Evolutionary conservation across 306 rosid species (phyloP), one percentile per base, ranked within the genome.

Genomic region (Malus orientalis): DNA sequence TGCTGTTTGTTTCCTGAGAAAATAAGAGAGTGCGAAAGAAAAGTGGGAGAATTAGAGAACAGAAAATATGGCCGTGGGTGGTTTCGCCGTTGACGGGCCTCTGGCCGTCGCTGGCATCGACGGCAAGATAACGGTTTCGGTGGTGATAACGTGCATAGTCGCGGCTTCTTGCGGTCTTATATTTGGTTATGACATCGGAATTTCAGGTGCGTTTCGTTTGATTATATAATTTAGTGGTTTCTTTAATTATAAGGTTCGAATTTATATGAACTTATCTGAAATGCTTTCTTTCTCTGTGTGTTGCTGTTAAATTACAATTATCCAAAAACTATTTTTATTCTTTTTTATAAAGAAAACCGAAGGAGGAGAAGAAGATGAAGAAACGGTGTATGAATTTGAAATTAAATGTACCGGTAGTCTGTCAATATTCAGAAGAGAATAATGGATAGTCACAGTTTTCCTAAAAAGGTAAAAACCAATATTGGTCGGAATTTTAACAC

Each of bases 111-210:
- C 3, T 20, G 64, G 57, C 73, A 63, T 81, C 65, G 68, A 76
- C 23, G 86, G 89, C 73, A 87, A 79, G 86, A 75, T 89, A 11
- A 91, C 93, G 4, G 62, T 65, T 65, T 79, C 91, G 1, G 88
- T 91, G 51, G 57, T 91, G 15, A 76, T 89, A 63, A 85, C 91
- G 3, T 88, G 96, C 86, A 67, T 88, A 53, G 96, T 90, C 23
- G 96, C 93, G 60, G 93, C 91, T 2, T 85, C 96, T 5, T 74
- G 90, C 71, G 93, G 93, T 8, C 96, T 91, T 72, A 76, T 91
- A 62, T 91, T 79, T 42, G 91, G 96, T 84, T 91, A 88, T 68
- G 96, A 91, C 76, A 8, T 87, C 67, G 93, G 91, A 73, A 81
- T 91, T 79, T 85, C 93, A 79, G 93, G 96, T 91, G 53, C 67